Evolutionary conservation across 192 early-diverging fungal genomes (phyloP), one percentile per base, ranked within the genome.

Genomic region (Coemansia reversa): DNA sequence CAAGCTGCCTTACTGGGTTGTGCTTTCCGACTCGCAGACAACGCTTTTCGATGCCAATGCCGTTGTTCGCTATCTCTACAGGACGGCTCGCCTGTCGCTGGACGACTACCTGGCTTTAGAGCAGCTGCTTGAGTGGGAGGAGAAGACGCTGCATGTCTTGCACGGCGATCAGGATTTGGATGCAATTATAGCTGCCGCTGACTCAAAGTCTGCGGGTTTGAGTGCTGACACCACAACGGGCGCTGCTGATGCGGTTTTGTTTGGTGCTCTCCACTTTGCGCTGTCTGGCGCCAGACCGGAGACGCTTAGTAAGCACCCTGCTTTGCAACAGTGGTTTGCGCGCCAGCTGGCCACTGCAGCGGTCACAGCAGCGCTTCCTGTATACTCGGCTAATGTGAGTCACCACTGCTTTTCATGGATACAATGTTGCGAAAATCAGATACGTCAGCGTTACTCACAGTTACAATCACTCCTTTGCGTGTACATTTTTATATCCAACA

Each of bases 41-140:
- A 66, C 39, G 27, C 53, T 83, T 28, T 83, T 72, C 54, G 75
- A 83, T 28, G 72, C 72, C 53, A 83, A 83, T 58, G 81, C 81
- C 20, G 63, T 65, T 47, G 75, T 83, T 7, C 79, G 69, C 66
- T 74, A 68, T 39, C 70, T 76, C 39, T 77, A 65, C 59, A 58
- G 51, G 51, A 47, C 55, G 14, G 67, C 61, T 27, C 49, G 52
- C 25, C 79, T 66, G 23, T 29, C 79, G 0, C 56, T 70, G 24
- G 35, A 53, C 51, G 66, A 77, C 30, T 65, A 58, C 14, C 45
- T 77, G 16, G 64, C 60, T n/a, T 23, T 71, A 28, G 79, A 82
- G 67, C 69, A 67, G 65, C 62, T 66, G 25, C 60, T 82, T 20
- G 79, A 82, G 60, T 76, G 74, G 74, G 79, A 82, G 60, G 79